phyloP scores from a whole-genome alignment of 345 rosid species.

The Salix caprea region DNA sequence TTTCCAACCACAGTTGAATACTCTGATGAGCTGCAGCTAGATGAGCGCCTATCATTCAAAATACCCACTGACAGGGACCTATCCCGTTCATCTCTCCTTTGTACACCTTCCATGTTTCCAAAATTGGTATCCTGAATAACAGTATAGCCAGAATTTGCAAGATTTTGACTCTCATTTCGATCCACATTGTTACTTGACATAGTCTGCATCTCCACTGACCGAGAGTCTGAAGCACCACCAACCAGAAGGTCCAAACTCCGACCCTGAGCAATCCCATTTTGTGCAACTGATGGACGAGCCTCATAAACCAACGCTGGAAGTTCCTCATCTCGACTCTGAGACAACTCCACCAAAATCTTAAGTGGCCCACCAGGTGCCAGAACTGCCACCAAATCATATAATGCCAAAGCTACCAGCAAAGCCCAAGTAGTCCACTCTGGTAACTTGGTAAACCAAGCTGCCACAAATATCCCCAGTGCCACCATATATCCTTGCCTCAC shows the following conservation, averaged over 20 bases:
- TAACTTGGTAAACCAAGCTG: conserved; percentile 89
- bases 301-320: conserved; percentile 94
- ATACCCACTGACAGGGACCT: conserved; percentile 44
- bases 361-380: conserved; percentile 97
- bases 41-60: conserved; percentile 36
- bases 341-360: conserved; percentile 81
- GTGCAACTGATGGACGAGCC: conserved; percentile 76
- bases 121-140: conserved; percentile 22
- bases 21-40: conserved; percentile 48
- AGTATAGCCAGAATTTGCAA: conserved; percentile 25
- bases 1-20: conserved; percentile 41
- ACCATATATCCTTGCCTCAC: conserved; percentile 90
- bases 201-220: conserved; percentile 76
- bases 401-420: conserved; percentile 77
- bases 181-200: conserved; percentile 30
- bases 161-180: conserved; percentile 28
- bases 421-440: conserved; percentile 99
- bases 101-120: conserved; percentile 32
- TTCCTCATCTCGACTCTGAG: conserved; percentile 85
- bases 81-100: conserved; percentile 41
- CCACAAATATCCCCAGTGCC: conserved; percentile 72
- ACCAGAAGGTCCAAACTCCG: conserved; percentile 56
- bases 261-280: conserved; percentile 33
- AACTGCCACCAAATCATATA: conserved; percentile 89
- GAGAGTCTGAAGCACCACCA: conserved; percentile 57